Base-by-base conservation (phyloP, 2,329 filamentous ascomycete species). In the Stachybotrys echinatus region DNA sequence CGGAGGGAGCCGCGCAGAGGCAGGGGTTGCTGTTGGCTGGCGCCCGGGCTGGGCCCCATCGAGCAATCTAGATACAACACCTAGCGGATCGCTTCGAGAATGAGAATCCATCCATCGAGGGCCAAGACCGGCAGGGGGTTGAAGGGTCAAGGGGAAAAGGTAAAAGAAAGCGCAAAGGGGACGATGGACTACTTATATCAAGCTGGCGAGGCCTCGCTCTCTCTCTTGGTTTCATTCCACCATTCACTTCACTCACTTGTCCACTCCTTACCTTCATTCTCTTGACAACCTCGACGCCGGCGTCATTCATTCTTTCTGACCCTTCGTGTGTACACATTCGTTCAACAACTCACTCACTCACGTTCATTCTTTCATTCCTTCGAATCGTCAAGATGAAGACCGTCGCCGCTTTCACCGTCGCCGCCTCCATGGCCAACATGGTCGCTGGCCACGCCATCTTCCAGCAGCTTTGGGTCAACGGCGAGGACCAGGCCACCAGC, bases 401-500 rank as follows among this genome's bases (percentile, higher is more conserved):
- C 14, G 27, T 23, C 19, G 27, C 44, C 44, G 27, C 44, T 20
- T 7, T 46, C 27, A 34, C 44, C 19, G 8, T 46, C 27, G 44
- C 44, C 44, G 44, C 44, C 27, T 46, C 44, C 44, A 37, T 46
- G 27, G 44, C 44, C 12, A 46, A 46, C 44, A 37, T 46, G 44
- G 23, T 46, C 19, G 44, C 44, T 19, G 27, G 44, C 23, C 44
- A 46, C 27, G 44, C 27, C 44, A 46, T 46, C 44, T 46, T 46
- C 44, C 27, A 46, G 27, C 44, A 46, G 44, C 44, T 46, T 18
- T 46, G 27, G 23, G 44, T 46, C 12, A 46, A 46, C 27, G 44
- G 44, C n/a, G 44, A 34, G 27, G 44, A 46, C 27, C 44, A 46
- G 44, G 18, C 44, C 27, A 46, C 23, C 44, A 46, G 23, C n/a